Base-by-base conservation (phyloP, 176 grass and related monocot genomes). In the Avena sativa region DNA sequence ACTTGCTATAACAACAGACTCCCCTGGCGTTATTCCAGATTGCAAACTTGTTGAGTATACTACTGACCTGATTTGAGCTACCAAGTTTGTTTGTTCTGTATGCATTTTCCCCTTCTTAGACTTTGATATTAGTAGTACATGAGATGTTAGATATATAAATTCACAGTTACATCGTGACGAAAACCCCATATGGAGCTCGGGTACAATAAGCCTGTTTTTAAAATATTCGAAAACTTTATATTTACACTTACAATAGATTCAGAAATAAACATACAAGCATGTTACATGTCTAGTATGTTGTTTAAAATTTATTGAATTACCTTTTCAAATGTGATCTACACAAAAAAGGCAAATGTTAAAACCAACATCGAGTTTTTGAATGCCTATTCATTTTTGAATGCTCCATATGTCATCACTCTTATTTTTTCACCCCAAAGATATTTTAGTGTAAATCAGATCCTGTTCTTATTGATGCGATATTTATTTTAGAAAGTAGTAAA, bases 71-170 rank as follows among this genome's bases (percentile, higher is more conserved):
- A 65, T 82, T 81, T 81, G 5, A 65, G 30, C 30, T 20, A 53
- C 30, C 57, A 66, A 12, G 66, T 17, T 65, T 20, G 30, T 82
- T 82, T 81, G 3, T 44, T 82, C 3, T 81, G 59, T 65, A 62
- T 44, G 72, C 72, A 43, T 64, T 55, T 65, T 81, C n/a, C 58
- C 14, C 65, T 65, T 5, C 15, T 87, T 87, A 70, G 67, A 62
- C 77, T 86, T 71, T 28, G 4, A 40, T 74, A 64, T 26, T 28
- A 64, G 14, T 74, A 40, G 61, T 14, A 28, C 59, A 43, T 56
- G 79, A 53, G 15, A 47, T 87, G 46, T 28, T 63, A 38, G 57
- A 53, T 73, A 38, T 21, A 51, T 65, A 16, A 74, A 81, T 74
- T 30, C 44, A 65, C 46, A 60, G 60, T 69, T 81, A 75, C 46